These are phyloP conservation scores for Aspergillus oerlinghausenensis DNA, from an alignment of 2,329 filamentous ascomycete species.

Conservation along the genomic window DNA sequence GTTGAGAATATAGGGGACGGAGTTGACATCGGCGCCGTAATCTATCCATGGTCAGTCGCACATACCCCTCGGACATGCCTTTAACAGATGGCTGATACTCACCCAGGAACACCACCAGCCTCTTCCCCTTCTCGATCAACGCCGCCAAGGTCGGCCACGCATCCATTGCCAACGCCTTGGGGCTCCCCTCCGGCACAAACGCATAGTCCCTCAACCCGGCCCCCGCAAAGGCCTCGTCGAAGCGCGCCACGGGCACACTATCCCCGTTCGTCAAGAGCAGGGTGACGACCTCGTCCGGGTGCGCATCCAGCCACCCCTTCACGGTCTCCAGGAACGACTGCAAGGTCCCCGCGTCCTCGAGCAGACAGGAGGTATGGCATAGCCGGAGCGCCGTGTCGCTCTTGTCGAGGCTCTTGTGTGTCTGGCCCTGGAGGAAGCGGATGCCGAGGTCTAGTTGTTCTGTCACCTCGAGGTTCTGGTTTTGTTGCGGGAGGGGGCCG, in stretches of 20 bases:
- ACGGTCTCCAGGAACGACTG: constrained; percentile 53
- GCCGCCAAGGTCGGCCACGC: constrained; percentile 42
- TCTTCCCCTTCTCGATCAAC: constrained; percentile 38
- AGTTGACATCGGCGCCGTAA: constrained; percentile 35
- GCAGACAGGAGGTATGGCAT: constrained; percentile 61
- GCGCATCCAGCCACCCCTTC: constrained; percentile 55
- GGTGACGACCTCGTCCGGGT: constrained; percentile 59
- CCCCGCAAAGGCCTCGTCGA: constrained; percentile 29
- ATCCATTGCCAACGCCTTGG: constrained; percentile 26
- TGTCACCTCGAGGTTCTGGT: constrained; percentile 57
- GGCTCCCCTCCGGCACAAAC: constrained; percentile 34
- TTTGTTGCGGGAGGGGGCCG: constrained; percentile 50
- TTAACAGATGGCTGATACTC: constrained; percentile 2
- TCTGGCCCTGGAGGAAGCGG: constrained; percentile 61
- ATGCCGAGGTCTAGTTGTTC: constrained; percentile 59
- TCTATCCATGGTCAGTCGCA: constrained; percentile 22
- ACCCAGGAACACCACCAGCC: constrained; percentile 44
- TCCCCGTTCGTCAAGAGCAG: constrained; percentile 62
- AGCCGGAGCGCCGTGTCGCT: constrained; percentile 48
- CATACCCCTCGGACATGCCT: not conserved
- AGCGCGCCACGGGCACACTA: constrained; percentile 25
- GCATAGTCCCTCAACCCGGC: constrained; percentile 30
- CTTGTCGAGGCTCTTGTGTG: constrained; percentile 48
- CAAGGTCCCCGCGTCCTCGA: constrained; percentile 57
- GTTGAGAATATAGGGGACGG: constrained; percentile 40